phyloP scores from a whole-genome alignment of 768 basidiomycete species.

The Termitomyces sp. region DNA sequence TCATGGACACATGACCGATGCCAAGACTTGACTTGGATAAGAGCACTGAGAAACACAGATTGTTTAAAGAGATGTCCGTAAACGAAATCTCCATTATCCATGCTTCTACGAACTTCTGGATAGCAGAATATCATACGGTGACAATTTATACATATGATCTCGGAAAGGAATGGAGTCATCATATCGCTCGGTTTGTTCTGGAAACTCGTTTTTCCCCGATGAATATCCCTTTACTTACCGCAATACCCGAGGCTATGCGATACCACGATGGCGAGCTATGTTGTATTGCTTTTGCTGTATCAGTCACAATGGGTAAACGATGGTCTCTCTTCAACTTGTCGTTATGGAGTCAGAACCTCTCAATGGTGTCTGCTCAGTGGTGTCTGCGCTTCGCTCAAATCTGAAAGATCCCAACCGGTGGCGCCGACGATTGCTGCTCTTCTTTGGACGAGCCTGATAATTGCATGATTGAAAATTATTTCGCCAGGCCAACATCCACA shows the following conservation, averaged over 20 bases:
- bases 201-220: neutral
- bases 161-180: no score
- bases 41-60: neutral
- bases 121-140: no score
- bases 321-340: neutral
- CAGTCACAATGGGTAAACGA: neutral
- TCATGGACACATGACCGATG: neutral
- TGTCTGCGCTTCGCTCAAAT: no score
- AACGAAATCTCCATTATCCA: neutral
- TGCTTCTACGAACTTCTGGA: neutral
- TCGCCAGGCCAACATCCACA: no score
- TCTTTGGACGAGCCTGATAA: no score
- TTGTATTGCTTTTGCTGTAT: neutral
- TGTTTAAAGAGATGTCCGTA: neutral
- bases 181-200: no score
- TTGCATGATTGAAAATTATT: no score
- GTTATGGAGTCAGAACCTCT: no score
- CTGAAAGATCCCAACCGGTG: no score
- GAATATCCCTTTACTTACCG: constrained; percentile 7
- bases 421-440: no score
- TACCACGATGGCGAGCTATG: neutral
- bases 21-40: neutral
- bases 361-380: no score
- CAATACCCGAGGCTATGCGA: constrained; percentile 4
- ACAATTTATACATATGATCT: no score